These are phyloP conservation scores for Elsinoe necatrix DNA, from an alignment of 2,329 filamentous ascomycete genomes.

Conservation along the genomic window DNA sequence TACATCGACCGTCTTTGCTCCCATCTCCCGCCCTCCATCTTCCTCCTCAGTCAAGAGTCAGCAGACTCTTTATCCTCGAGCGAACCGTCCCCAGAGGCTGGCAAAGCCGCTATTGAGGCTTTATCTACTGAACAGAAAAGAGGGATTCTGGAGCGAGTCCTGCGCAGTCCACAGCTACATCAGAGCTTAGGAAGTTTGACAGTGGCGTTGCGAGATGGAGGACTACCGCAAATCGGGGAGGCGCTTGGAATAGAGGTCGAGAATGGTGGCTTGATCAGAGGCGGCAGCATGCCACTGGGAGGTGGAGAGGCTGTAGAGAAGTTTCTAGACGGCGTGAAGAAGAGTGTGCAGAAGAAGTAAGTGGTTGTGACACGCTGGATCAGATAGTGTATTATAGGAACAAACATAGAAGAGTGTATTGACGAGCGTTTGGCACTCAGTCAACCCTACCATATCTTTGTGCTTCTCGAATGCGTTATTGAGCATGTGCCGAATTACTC, in stretches of 20 bases:
- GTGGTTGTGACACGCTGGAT: constrained; percentile 10
- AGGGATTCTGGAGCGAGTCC: constrained; percentile 66
- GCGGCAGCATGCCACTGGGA: constrained; percentile 73
- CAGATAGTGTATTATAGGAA: background rate
- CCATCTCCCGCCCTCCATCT: constrained; percentile 68
- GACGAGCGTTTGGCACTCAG: background rate
- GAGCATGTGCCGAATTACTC: no score
- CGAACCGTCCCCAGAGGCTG: constrained; percentile 54
- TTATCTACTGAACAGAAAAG: constrained; percentile 71
- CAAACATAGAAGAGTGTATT: background rate
- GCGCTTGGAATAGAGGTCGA: constrained; percentile 72
- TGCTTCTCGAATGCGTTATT: no score
- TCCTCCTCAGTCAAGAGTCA: constrained; percentile 63
- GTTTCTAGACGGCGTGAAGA: constrained; percentile 83
- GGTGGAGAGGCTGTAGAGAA: constrained; percentile 83
- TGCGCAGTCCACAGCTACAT: constrained; percentile 82
- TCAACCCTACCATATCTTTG: no score
- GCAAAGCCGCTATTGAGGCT: constrained; percentile 65
- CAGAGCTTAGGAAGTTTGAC: constrained; percentile 81
- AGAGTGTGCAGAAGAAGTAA: constrained; percentile 57
- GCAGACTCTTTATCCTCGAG: constrained; percentile 47
- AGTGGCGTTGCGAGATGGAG: constrained; percentile 80
- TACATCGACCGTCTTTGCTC: constrained; percentile 66
- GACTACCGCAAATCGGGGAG: constrained; percentile 80
- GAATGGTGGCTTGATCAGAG: constrained; percentile 73